Evolutionary conservation across 164 flowering plant genomes (phyloP).

Genomic region (Akebia trifoliata): DNA sequence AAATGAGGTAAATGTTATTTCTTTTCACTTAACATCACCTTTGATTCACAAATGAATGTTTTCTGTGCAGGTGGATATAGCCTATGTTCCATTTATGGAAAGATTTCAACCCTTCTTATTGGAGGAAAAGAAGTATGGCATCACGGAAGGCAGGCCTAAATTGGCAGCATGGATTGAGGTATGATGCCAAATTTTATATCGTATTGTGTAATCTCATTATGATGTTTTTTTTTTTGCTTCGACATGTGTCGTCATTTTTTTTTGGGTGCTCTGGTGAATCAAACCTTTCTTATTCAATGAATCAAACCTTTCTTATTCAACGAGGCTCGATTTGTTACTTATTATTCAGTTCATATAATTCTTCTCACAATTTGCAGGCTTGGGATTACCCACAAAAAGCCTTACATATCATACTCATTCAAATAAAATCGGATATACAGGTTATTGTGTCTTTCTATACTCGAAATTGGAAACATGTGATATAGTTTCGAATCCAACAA

Average conservation of each 20-base stretch:
- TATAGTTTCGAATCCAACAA: no score
- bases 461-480: background rate
- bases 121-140: constrained; percentile 61
- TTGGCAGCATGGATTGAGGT: constrained; percentile 80
- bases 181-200: background rate
- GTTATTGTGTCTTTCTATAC: background rate
- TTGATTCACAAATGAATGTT: background rate
- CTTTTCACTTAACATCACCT: no score
- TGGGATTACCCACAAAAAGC: no score
- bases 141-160: constrained; percentile 62
- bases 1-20: no score
- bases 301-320: no score
- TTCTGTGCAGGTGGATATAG: constrained; percentile 68
- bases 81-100: constrained; percentile 80
- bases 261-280: background rate
- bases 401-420: no score
- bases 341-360: no score
- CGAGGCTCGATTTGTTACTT: no score
- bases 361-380: no score
- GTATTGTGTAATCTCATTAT: background rate
- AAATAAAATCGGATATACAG: no score
- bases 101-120: constrained; percentile 54
- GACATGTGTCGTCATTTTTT: no score
- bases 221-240: background rate
- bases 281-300: no score